These are phyloP conservation scores for Fusarium sp. DNA, from an alignment of 2,329 filamentous ascomycete species.

Conservation along the genomic window DNA sequence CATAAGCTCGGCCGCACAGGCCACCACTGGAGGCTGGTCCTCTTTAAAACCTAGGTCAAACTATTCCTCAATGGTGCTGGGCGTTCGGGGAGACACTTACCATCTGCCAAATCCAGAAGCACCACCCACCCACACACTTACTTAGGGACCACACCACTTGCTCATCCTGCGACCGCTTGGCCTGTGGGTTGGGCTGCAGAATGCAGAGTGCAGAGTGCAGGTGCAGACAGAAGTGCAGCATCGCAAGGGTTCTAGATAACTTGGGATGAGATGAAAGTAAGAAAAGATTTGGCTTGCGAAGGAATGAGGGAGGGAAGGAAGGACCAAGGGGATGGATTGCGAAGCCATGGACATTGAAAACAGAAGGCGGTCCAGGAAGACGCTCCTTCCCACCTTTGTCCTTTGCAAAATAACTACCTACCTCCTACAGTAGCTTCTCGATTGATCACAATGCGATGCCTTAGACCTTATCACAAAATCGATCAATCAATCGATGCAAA, in stretches of 20 bases:
- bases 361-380: conserved; percentile 21
- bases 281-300: neutral
- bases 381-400: neutral
- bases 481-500: conserved; percentile 5
- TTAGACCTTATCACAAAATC: neutral
- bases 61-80: conserved; percentile 33
- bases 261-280: conserved; percentile 9
- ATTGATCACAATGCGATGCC: conserved; percentile 4
- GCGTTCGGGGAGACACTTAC: conserved; percentile 36
- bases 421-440: neutral
- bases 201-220: conserved; percentile 21
- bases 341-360: conserved; percentile 1
- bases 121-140: conserved; percentile 9
- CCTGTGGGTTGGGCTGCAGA: conserved; percentile 40
- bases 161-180: conserved; percentile 43
- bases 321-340: conserved; percentile 2
- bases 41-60: conserved; percentile 16
- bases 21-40: conserved; percentile 25
- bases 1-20: conserved; percentile 34
- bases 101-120: conserved; percentile 24
- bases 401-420: neutral
- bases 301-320: neutral
- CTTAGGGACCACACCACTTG: conserved; percentile 39
- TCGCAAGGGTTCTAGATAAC: conserved; percentile 33
- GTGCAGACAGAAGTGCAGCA: conserved; percentile 19